phyloP scores from a whole-genome alignment of 2,329 filamentous ascomycete species.

The Niveomyces coronatus region DNA sequence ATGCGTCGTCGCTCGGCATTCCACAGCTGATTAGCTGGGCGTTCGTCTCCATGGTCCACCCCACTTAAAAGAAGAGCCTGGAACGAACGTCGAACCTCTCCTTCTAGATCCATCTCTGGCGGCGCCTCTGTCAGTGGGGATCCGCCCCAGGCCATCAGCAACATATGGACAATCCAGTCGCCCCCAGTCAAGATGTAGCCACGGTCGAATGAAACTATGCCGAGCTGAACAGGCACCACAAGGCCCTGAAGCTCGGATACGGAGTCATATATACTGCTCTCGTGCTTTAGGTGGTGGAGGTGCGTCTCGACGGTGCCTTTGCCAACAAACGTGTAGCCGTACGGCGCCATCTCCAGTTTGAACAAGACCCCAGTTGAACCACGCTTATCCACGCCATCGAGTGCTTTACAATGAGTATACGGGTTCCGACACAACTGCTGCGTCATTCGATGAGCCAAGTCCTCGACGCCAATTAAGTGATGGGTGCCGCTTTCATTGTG shows the following conservation, averaged over 20 bases:
- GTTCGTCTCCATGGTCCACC: neutral
- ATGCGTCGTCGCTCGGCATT: neutral
- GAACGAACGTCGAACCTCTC: neutral
- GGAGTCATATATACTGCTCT: neutral
- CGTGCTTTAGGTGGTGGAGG: neutral
- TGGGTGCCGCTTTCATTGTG: neutral
- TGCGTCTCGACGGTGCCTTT: neutral
- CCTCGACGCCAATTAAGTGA: neutral
- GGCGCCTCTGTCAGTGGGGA: neutral
- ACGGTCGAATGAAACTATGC: neutral
- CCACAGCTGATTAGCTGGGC: neutral
- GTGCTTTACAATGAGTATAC: neutral
- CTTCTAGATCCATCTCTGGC: too few relatives aligned
- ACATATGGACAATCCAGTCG: neutral
- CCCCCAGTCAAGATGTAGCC: neutral
- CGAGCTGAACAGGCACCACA: neutral
- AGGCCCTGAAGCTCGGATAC: neutral
- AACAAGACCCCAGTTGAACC: neutral
- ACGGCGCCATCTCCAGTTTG: neutral
- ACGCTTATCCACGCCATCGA: neutral
- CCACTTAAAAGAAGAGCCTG: neutral
- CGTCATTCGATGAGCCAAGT: neutral
- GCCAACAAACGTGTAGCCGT: neutral
- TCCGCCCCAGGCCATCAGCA: neutral
- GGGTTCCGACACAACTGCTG: neutral